A percentile compares a stretch with the other conserved stretches of the same genome.
phyloP scores from a whole-genome alignment of 2,329 filamentous ascomycete species.

The Trichophyton mentagrophytes region DNA sequence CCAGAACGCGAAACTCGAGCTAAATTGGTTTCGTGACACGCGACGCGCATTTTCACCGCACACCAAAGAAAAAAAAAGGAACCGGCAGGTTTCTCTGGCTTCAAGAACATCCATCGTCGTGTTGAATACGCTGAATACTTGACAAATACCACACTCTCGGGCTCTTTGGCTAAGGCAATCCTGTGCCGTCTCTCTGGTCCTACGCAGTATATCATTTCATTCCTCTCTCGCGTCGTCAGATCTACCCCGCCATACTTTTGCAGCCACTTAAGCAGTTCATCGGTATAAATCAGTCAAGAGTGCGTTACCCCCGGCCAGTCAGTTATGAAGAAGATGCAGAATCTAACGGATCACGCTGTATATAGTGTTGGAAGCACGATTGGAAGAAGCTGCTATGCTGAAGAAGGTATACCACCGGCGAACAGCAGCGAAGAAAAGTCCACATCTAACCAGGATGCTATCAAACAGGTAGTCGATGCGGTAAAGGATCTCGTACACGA shows the following conservation, averaged over 20 bases:
- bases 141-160: background rate
- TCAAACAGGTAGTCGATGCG: conserved; percentile 73
- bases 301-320: background rate
- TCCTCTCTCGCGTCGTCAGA: background rate
- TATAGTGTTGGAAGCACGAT: conserved; percentile 85
- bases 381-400: conserved; percentile 83
- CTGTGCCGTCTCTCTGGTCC: background rate
- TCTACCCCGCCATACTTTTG: background rate
- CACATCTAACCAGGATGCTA: conserved; percentile 8
- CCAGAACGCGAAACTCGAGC: background rate
- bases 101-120: background rate
- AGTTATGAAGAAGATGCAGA: background rate
- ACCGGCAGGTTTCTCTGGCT: background rate
- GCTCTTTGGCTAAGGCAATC: background rate
- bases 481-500: conserved; percentile 99
- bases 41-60: background rate
- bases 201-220: background rate
- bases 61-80: background rate
- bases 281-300: background rate
- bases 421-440: background rate
- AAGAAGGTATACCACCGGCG: conserved; percentile 59
- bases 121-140: background rate
- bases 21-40: conserved; percentile 2
- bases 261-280: background rate
- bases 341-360: background rate